Percentiles rank a stretch among this genome's conserved stretches.
phyloP scores from a whole-genome alignment of 305 asterid species.

The Fraxinus paxiana region DNA sequence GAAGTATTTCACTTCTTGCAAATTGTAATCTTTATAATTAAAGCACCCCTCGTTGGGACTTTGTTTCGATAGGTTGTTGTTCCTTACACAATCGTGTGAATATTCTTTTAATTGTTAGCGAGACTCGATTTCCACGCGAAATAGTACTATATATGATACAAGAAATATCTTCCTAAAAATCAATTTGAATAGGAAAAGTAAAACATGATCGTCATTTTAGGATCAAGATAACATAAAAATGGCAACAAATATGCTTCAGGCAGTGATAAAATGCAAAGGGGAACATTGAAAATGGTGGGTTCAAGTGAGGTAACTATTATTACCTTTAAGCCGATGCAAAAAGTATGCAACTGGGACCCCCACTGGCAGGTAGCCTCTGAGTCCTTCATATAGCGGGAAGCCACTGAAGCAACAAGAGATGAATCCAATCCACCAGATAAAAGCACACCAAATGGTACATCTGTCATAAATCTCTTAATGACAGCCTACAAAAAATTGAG shows the following conservation, averaged over 20 bases:
- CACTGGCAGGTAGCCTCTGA: conserved; percentile 70
- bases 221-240: not conserved
- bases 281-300: conserved; percentile 1
- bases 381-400: conserved; percentile 73
- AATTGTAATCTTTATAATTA: no score
- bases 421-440: conserved; percentile 98
- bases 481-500: conserved; percentile 49
- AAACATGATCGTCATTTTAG: not conserved
- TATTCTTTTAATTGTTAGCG: no score
- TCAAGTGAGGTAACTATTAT: conserved; percentile 7
- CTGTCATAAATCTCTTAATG: conserved; percentile 89
- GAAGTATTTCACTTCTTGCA: no score
- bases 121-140: no score
- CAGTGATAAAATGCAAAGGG: not conserved
- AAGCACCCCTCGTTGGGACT: no score
- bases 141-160: not conserved
- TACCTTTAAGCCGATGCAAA: conserved; percentile 92
- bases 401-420: conserved; percentile 97
- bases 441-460: conserved; percentile 99
- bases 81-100: no score
- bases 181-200: not conserved
- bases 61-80: no score
- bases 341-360: conserved; percentile 89
- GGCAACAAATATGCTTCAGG: not conserved
- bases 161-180: not conserved